phyloP scores from a whole-genome alignment of 768 basidiomycete genomes.

The Crucibulum laeve region DNA sequence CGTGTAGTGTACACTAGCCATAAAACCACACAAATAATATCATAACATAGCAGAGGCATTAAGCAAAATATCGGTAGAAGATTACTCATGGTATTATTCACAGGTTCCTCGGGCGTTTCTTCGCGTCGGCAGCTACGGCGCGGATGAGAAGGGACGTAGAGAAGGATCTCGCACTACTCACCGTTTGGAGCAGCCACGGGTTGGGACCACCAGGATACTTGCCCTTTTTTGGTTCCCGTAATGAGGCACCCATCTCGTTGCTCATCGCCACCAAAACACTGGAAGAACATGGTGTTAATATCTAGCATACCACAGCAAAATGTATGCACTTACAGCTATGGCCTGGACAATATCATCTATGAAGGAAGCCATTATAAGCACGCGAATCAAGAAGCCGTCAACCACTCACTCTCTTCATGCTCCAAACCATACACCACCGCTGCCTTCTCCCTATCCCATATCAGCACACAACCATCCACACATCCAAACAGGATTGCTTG shows the following conservation, averaged over 20 bases:
- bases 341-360: slow-evolving; percentile 37
- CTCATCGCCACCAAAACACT: slow-evolving; percentile 46
- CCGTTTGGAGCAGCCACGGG: slow-evolving; percentile 27
- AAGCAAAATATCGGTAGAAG: not conserved
- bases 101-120: slow-evolving; percentile 6
- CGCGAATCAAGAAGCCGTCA: slow-evolving; percentile 9
- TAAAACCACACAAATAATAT: not conserved
- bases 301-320: not conserved
- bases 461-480: slow-evolving; percentile 48
- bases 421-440: slow-evolving; percentile 55
- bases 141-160: not conserved
- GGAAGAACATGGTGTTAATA: slow-evolving; percentile 1
- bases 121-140: slow-evolving; percentile 4
- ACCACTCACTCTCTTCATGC: slow-evolving; percentile 49
- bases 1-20: too few relatives aligned
- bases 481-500: slow-evolving; percentile 55
- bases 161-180: slow-evolving; percentile 1
- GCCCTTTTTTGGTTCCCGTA: slow-evolving; percentile 53
- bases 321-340: slow-evolving; percentile 30
- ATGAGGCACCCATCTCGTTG: slow-evolving; percentile 41
- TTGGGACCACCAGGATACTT: slow-evolving; percentile 56
- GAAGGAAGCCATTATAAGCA: slow-evolving; percentile 9
- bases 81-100: not conserved
- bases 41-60: not conserved
- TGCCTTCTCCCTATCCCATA: slow-evolving; percentile 58